Evolutionary conservation across 192 early-diverging fungal genomes (phyloP).

Genomic region (Podila horticola): DNA sequence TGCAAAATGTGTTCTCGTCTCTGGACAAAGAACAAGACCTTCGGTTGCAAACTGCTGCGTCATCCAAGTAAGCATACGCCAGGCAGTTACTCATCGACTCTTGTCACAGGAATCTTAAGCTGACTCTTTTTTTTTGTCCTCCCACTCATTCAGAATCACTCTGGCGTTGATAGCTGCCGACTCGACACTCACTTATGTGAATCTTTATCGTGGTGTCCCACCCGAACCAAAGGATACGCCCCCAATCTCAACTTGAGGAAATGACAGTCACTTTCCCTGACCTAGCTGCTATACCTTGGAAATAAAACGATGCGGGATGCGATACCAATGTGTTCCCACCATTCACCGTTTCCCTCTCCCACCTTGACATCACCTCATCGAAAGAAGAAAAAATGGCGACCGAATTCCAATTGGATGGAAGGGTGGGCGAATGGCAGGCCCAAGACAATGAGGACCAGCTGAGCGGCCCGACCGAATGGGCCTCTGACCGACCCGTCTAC

Average conservation of each 20-base stretch:
- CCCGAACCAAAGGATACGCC: not conserved
- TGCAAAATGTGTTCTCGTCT: constrained; percentile 12
- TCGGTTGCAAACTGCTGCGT: constrained; percentile 11
- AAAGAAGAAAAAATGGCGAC: not conserved
- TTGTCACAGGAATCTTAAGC: too few species aligned
- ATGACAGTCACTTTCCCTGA: too few species aligned
- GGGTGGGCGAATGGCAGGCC: not conserved
- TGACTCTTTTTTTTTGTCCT: not conserved
- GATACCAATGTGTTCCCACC: too few species aligned
- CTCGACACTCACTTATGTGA: constrained; percentile 40
- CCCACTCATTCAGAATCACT: constrained; percentile 17
- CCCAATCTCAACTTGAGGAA: too few species aligned
- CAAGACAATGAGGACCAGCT: constrained; percentile 1
- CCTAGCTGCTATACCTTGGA: too few species aligned
- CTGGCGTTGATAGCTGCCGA: constrained; percentile 23
- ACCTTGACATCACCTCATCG: not conserved
- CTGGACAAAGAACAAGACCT: constrained; percentile 15
- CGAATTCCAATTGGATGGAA: not conserved
- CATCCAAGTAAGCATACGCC: constrained; percentile 13
- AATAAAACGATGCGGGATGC: too few species aligned
- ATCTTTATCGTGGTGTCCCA: constrained; percentile 13
- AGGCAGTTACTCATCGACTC: not conserved
- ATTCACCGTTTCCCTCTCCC: not conserved
- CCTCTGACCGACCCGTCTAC: constrained; percentile 53
- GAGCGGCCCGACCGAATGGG: constrained; percentile 29